These are phyloP conservation scores for Brettanomyces naardenensis DNA, from an alignment of 805 yeast species.

Conservation along the genomic window DNA sequence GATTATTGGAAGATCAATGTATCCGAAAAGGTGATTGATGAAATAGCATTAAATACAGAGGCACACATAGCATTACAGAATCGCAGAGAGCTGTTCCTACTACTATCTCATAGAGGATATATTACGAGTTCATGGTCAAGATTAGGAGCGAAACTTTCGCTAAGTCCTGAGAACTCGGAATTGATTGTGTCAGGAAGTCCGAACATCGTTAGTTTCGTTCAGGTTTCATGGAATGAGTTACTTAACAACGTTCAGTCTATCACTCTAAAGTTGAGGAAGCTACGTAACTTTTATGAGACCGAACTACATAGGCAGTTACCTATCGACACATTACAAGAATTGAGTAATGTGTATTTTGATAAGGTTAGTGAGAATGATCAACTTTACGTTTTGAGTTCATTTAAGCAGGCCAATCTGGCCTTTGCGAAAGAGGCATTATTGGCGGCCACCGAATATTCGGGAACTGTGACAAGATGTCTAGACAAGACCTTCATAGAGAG, in stretches of 20 bases:
- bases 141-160: conserved; percentile 26
- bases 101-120: conserved; percentile 25
- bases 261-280: conserved; percentile 14
- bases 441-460: conserved; percentile 21
- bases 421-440: conserved; percentile 22
- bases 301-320: conserved; percentile 16
- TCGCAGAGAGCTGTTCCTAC: conserved; percentile 24
- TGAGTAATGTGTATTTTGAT: conserved; percentile 27
- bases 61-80: conserved; percentile 20
- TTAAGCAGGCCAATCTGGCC: conserved; percentile 16
- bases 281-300: conserved; percentile 13
- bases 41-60: conserved; percentile 14
- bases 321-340: conserved; percentile 17
- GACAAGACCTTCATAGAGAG: conserved; percentile 7
- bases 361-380: conserved; percentile 17
- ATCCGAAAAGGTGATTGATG: conserved; percentile 9
- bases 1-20: conserved; percentile 21
- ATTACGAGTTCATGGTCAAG: conserved; percentile 27
- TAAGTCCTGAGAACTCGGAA: conserved; percentile 18
- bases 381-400: conserved; percentile 22
- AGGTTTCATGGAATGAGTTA: conserved; percentile 26
- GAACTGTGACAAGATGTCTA: conserved; percentile 8
- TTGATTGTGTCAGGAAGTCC: conserved; percentile 23
- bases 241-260: conserved; percentile 19
- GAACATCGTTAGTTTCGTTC: conserved; percentile 23